Percentiles rank a stretch among this genome's conserved stretches.
phyloP scores from a whole-genome alignment of 768 basidiomycete species.

The Rhodotorula graminis region DNA sequence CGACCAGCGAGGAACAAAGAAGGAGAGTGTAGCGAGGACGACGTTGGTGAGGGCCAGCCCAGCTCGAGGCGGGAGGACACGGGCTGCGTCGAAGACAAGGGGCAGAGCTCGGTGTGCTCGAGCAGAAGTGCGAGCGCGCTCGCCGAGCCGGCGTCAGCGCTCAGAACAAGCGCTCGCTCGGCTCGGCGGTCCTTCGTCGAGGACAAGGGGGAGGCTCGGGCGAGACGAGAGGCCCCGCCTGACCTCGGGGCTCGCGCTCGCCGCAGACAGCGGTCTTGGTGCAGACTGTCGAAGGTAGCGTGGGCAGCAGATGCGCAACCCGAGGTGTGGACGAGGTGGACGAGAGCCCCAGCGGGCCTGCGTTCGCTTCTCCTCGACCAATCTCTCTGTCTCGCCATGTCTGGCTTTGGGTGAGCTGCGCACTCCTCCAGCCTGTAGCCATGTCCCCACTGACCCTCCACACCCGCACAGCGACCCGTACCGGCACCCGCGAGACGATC shows the following conservation, averaged over 20 bases:
- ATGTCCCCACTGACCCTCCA: rapidly evolving
- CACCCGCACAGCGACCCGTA: conserved; percentile 11
- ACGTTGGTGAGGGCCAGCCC: neutral
- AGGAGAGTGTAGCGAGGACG: neutral
- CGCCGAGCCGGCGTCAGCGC: neutral
- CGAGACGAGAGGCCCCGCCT: no score
- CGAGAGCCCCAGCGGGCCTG: no score
- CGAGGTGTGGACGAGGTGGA: no score
- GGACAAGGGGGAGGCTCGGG: no score
- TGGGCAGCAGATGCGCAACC: no score
- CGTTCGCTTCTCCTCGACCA: no score
- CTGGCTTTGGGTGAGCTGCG: conserved; percentile 9
- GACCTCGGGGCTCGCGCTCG: no score
- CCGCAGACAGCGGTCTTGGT: no score
- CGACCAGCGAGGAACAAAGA: neutral
- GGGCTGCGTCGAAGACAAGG: neutral
- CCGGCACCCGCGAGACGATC: conserved; percentile 7
- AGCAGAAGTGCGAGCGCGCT: neutral
- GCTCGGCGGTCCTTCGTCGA: no score
- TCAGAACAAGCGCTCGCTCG: no score
- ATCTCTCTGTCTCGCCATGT: neutral
- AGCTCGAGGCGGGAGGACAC: neutral
- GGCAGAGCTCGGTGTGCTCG: neutral
- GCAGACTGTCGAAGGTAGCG: no score
- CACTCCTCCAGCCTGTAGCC: neutral